Conservation (phyloP, 768 basidiomycete genomes). For the Lepiota venenata region DNA sequence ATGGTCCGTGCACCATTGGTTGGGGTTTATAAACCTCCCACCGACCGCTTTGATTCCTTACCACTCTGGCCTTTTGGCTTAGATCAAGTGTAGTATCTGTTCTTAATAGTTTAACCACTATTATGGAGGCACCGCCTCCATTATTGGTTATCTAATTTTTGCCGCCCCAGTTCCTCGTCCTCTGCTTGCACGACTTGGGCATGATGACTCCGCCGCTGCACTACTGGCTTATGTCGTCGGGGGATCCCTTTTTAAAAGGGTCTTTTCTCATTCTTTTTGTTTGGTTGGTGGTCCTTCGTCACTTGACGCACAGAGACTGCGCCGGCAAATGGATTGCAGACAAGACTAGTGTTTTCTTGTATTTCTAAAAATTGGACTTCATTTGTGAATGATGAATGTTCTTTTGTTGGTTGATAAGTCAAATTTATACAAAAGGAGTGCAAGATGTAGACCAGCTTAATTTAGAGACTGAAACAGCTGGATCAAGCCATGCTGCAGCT, state of each 20-base stretch:
- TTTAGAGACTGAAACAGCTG: too few relatives aligned
- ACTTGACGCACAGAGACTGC: background rate
- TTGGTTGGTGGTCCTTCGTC: background rate
- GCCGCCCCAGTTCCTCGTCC: conserved; percentile 47
- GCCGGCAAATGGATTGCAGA: conserved; percentile 3
- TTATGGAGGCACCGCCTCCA: conserved; percentile 53
- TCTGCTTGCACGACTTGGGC: conserved; percentile 57
- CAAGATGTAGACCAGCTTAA: too few relatives aligned
- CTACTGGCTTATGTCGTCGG: conserved; percentile 61
- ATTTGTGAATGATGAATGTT: too few relatives aligned
- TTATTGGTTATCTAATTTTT: conserved; percentile 57
- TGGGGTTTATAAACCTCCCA: conserved; percentile 24
- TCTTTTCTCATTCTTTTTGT: conserved; percentile 25
- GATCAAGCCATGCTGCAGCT: too few relatives aligned
- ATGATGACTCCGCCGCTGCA: conserved; percentile 57
- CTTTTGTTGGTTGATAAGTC: too few relatives aligned
- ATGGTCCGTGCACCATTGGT: conserved; percentile 33
- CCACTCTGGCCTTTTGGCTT: conserved; percentile 96
- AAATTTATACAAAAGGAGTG: too few relatives aligned
- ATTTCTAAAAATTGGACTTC: too few relatives aligned
- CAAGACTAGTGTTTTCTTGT: too few relatives aligned
- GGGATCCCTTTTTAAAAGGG: conserved; percentile 38
- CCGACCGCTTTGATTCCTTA: conserved; percentile 35
- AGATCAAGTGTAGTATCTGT: conserved; percentile 99
- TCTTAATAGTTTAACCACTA: conserved; percentile 81